Conservation (phyloP, 2,329 filamentous ascomycete genomes). For the Botrytis cinerea region DNA sequence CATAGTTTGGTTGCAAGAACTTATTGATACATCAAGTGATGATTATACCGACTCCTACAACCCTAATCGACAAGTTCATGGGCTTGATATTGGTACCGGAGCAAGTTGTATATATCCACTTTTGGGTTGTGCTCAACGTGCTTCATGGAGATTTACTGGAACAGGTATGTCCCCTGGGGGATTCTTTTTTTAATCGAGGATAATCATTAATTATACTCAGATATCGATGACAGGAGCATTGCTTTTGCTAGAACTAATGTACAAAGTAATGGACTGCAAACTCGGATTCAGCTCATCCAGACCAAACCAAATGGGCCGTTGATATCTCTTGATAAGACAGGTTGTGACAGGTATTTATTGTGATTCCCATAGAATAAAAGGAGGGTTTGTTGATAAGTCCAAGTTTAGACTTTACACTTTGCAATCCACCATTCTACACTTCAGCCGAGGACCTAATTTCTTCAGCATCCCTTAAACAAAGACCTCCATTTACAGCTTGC, state of each 20-base stretch:
- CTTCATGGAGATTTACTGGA: constrained; percentile 70
- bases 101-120: constrained; percentile 91
- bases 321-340: constrained; percentile 58
- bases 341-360: constrained; percentile 40
- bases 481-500: constrained; percentile 68
- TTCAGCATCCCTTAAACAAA: constrained; percentile 65
- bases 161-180: constrained; percentile 49
- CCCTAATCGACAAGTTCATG: constrained; percentile 57
- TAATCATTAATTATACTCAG: constrained; percentile 45
- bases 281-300: constrained; percentile 64
- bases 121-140: constrained; percentile 68
- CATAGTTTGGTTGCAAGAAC: constrained; percentile 80
- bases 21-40: constrained; percentile 66
- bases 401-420: constrained; percentile 81
- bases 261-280: constrained; percentile 61
- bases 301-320: constrained; percentile 56
- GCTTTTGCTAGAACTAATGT: constrained; percentile 68
- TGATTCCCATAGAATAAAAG: neutral
- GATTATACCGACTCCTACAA: constrained; percentile 52
- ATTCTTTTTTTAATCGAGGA: constrained; percentile 30
- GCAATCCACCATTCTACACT: constrained; percentile 93
- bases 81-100: constrained; percentile 86
- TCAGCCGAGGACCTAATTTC: constrained; percentile 67
- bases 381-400: constrained; percentile 20
- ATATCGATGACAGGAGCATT: constrained; percentile 74